Base-by-base conservation (phyloP, 2,329 filamentous ascomycete genomes). In the Colletotrichum shisoi region DNA sequence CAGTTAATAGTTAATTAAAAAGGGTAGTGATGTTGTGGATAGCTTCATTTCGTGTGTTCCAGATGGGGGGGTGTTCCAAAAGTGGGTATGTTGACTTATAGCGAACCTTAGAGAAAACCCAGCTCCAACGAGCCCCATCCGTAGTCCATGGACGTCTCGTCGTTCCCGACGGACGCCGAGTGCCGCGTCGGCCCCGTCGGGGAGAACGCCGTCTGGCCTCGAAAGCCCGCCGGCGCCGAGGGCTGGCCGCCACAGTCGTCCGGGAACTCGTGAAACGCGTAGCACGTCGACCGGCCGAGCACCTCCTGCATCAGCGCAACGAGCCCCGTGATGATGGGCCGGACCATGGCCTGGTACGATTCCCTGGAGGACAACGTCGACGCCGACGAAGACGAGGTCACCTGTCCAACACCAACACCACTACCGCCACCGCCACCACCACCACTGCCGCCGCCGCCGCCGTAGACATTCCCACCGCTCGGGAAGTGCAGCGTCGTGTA, bases 201-300 rank as follows among this genome's bases (percentile, higher is more conserved):
- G 12, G 68, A 70, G 17, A 66, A 67, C 2, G 63, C 57, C 6
- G 48, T 44, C 34, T 67, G 60, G 2, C 62, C 62, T 37, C 65
- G 54, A 7, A 68, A 68, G 13, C 62, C 42, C 3, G 39, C 48
- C 27, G 48, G 46, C n/a, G 45, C 42, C 12, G 46, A 59, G 3
- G 59, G 57, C 17, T 45, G 70, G 19, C 62, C 67, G 3, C 40
- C 62, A 5, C 56, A 65, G 27, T 70, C 68, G 11, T 70, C 70
- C 4, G 64, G 56, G 40, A 68, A 67, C 39, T 72, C 70, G 4
- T 71, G 61, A 17, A 72, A 70, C 11, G 65, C 61, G 15, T 71
- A 74, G 46, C 71, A 78, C 11, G 76, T 77, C 17, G 77, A 74
- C 61, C 73, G 74, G 2, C 77, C 77, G 4, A 78, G 66, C 3